These are phyloP conservation scores for Schizosaccharomyces japonicus DNA, from an alignment of 805 yeast genomes.

Conservation along the genomic window DNA sequence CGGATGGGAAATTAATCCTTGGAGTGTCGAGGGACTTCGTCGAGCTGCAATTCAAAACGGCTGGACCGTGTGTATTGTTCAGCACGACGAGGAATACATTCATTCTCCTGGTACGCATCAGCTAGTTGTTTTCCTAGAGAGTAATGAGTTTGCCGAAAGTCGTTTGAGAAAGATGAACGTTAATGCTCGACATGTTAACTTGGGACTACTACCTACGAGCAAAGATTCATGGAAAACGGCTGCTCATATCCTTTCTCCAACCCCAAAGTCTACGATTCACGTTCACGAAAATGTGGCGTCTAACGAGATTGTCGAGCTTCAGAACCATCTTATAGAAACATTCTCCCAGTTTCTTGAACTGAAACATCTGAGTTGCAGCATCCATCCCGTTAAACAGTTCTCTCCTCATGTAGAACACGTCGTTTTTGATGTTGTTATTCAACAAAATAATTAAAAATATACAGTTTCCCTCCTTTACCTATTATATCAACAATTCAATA, in stretches of 20 bases:
- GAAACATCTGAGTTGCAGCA: background rate
- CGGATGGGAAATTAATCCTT: conserved; percentile 69
- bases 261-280: conserved; percentile 20
- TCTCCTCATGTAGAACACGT: background rate
- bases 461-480: no score
- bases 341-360: background rate
- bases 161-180: conserved; percentile 21
- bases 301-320: conserved; percentile 19
- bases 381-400: background rate
- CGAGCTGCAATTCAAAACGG: conserved; percentile 29
- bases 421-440: conserved; percentile 3
- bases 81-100: conserved; percentile 16
- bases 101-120: background rate
- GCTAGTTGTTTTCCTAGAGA: conserved; percentile 12
- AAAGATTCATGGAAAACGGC: conserved; percentile 30
- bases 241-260: conserved; percentile 9
- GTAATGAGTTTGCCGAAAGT: conserved; percentile 6
- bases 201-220: conserved; percentile 61
- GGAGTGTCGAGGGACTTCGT: conserved; percentile 53
- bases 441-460: no score
- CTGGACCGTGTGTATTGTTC: conserved; percentile 19
- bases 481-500: no score
- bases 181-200: conserved; percentile 35
- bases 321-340: conserved; percentile 4
- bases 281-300: conserved; percentile 52